Base-by-base conservation (phyloP, 2,329 filamentous ascomycete genomes). In the Calcarisporium arbuscula region DNA sequence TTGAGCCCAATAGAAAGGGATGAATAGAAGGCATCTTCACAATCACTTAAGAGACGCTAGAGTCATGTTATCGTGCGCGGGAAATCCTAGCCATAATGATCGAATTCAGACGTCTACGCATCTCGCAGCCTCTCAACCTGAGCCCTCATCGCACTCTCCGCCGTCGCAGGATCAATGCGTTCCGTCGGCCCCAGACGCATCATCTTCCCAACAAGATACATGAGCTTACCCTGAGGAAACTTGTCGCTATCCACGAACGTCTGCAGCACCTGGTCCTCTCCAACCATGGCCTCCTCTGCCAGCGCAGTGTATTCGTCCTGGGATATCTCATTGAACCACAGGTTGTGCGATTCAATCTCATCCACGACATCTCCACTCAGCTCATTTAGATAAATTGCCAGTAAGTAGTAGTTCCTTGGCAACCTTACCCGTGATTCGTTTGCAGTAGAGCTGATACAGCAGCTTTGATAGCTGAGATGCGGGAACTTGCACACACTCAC, bases 161-260 rank as follows among this genome's bases (percentile, higher is more conserved):
- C 74, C 19, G 56, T 66, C 17, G 54, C 54, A 2, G 74, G 73
- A 34, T 76, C 67, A 39, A 77, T 75, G 19, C 69, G 60, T 49
- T 74, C 71, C 28, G 73, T 65, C 4, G 65, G 63, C 0, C 73
- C 74, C 2, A 65, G 47, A 5, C 64, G 60, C 58, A 79, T 69
- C 68, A 79, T 72, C 53, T 68, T 73, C 15, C 74, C 74, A 5
- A 78, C 67, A 3, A 78, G 57, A 44, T 68, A 77, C 72, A 77
- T 77, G 29, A 78, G 62, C 55, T 77, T 78, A 1, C 74, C 74
- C 38, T 71, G 62, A 0, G 73, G 74, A 38, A 68, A 73, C 32
- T 58, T 60, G 25, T 59, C 58, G 34, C 61, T 63, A 21, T 50
- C 42, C 23, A 56, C 39, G 40, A 77, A 75, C 44, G 68, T 63